Evolutionary conservation across 495 filamentous ascomycete species (phyloP).

Genomic region (Thermothielavioides terrestris): DNA sequence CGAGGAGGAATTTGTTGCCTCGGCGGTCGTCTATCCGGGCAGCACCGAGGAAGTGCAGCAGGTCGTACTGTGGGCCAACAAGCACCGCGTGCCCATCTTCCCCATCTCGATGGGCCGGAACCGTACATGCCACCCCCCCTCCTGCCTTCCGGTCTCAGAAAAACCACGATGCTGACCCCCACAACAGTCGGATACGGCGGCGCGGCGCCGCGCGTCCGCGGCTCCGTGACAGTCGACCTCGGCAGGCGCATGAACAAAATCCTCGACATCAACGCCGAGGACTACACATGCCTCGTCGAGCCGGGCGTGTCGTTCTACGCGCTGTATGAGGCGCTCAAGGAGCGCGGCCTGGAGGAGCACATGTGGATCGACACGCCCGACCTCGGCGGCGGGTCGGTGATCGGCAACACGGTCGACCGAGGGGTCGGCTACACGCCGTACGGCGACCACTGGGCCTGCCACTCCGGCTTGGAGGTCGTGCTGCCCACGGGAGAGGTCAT

Average conservation of each 20-base stretch:
- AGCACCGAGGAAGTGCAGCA: slow-evolving; percentile 40
- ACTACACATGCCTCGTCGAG: slow-evolving; percentile 47
- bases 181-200: slow-evolving; percentile 52
- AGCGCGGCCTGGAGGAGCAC: slow-evolving; percentile 25
- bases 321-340: slow-evolving; percentile 45
- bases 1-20: slow-evolving; percentile 44
- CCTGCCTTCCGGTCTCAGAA: too few relatives aligned
- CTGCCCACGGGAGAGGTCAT: slow-evolving; percentile 47
- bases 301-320: slow-evolving; percentile 50
- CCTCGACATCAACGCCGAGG: slow-evolving; percentile 44
- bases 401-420: slow-evolving; percentile 46
- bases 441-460: slow-evolving; percentile 46
- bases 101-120: slow-evolving; percentile 49
- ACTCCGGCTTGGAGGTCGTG: slow-evolving; percentile 50
- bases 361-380: slow-evolving; percentile 49
- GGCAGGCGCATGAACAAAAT: slow-evolving; percentile 48
- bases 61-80: slow-evolving; percentile 40
- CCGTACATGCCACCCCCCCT: too few relatives aligned
- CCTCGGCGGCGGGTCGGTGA: slow-evolving; percentile 42
- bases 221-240: slow-evolving; percentile 46
- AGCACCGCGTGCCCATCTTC: slow-evolving; percentile 44
- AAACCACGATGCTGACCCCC: too few relatives aligned
- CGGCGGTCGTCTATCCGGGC: slow-evolving; percentile 42
- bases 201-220: slow-evolving; percentile 45
- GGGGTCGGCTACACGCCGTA: slow-evolving; percentile 50